Conservation (phyloP, 345 rosid genomes). For the Clausena lansium region DNA sequence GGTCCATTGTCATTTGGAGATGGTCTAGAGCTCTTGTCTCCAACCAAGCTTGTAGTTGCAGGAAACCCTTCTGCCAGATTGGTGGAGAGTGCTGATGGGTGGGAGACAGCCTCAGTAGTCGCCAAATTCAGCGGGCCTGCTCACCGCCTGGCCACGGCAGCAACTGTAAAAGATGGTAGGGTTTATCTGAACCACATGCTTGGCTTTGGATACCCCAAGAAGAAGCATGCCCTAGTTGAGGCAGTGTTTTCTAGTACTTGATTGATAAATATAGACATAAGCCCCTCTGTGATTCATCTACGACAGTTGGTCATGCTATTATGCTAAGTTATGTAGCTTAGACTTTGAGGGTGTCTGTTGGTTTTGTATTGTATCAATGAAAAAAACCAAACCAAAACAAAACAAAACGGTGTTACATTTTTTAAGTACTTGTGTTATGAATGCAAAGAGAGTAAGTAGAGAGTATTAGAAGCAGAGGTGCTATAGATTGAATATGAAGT, state of each 20-base stretch:
- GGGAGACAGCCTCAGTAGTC: conserved; percentile 70
- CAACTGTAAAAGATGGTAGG: conserved; percentile 78
- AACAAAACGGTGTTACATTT: too few relatives aligned
- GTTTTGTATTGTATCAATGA: neutral
- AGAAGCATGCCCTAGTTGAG: conserved; percentile 81
- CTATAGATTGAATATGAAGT: too few relatives aligned
- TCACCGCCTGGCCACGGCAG: conserved; percentile 76
- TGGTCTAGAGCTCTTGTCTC: conserved; percentile 67
- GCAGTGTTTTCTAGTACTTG: conserved; percentile 52
- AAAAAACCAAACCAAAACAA: too few relatives aligned
- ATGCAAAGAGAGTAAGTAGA: too few relatives aligned
- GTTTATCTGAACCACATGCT: conserved; percentile 72
- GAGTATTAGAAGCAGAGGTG: too few relatives aligned
- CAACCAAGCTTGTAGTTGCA: conserved; percentile 74
- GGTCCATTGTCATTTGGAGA: conserved; percentile 69
- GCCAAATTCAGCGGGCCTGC: conserved; percentile 62
- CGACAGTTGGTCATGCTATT: too few relatives aligned
- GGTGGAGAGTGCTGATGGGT: conserved; percentile 79
- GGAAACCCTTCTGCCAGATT: conserved; percentile 71
- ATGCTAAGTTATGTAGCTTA: neutral
- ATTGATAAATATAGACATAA: neutral
- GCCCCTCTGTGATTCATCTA: neutral
- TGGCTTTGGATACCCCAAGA: conserved; percentile 79
- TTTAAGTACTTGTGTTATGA: too few relatives aligned
- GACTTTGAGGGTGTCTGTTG: neutral